These are phyloP conservation scores for Sporodiniella umbellata DNA, from an alignment of 371 early-diverging fungal species.

Conservation along the genomic window DNA sequence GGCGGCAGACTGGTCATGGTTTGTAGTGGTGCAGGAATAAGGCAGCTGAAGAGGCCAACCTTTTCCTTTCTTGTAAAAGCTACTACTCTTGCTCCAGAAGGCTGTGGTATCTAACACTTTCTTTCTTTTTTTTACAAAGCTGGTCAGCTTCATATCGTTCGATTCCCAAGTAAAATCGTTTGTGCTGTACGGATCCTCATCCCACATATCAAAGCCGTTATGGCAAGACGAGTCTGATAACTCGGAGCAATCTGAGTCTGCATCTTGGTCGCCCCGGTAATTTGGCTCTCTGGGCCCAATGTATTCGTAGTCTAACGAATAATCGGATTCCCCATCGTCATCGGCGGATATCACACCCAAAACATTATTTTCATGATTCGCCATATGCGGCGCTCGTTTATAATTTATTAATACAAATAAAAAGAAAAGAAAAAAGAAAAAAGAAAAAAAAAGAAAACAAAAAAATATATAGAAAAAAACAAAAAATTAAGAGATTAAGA, in stretches of 20 bases:
- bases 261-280: constrained; percentile 32
- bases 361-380: constrained; percentile 7
- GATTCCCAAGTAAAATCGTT: constrained; percentile 53
- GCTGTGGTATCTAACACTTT: constrained; percentile 14
- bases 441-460: constrained; percentile 7
- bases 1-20: constrained; percentile 53
- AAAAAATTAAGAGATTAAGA: too few species aligned
- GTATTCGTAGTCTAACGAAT: constrained; percentile 46
- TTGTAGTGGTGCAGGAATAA: constrained; percentile 44
- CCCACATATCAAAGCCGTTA: constrained; percentile 50
- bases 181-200: constrained; percentile 47
- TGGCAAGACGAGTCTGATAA: constrained; percentile 20
- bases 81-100: constrained; percentile 21
- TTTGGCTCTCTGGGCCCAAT: constrained; percentile 40
- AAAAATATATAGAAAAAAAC: too few species aligned
- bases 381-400: constrained; percentile 1
- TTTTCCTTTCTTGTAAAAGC: constrained; percentile 42
- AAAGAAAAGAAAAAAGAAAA: constrained; percentile 5
- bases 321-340: constrained; percentile 33
- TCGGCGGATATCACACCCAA: constrained; percentile 1
- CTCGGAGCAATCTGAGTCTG: constrained; percentile 42
- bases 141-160: constrained; percentile 44
- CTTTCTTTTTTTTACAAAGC: constrained; percentile 28
- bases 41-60: constrained; percentile 52
- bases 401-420: constrained; percentile 1